These are phyloP conservation scores for Pythium utonaiense DNA, from an alignment of 352 stramenopile species.

Conservation along the genomic window DNA sequence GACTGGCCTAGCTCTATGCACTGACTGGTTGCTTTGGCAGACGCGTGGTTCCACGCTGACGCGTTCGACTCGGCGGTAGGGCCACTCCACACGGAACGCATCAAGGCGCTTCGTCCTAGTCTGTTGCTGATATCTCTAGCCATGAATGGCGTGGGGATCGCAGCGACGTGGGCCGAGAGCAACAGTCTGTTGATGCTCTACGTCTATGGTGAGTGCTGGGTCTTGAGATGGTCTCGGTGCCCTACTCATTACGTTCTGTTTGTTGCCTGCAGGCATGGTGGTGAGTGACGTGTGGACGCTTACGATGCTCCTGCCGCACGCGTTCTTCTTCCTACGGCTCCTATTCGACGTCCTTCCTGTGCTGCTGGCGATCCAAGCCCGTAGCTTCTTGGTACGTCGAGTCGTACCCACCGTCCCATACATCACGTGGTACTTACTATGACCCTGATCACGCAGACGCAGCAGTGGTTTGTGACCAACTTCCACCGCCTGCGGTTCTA, in stretches of 20 bases:
- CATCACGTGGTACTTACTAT: background rate
- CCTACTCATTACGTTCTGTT: background rate
- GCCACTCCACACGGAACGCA: constrained; percentile 24
- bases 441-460: constrained; percentile 26
- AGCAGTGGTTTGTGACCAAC: constrained; percentile 59
- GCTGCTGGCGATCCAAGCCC: constrained; percentile 32
- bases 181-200: constrained; percentile 42
- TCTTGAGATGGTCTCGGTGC: no score
- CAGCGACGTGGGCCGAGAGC: constrained; percentile 18
- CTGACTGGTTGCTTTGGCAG: constrained; percentile 14
- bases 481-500: constrained; percentile 53
- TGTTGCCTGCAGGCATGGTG: constrained; percentile 24
- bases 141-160: constrained; percentile 32
- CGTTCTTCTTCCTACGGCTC: constrained; percentile 55
- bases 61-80: constrained; percentile 29
- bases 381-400: constrained; percentile 42
- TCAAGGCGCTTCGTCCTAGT: constrained; percentile 25
- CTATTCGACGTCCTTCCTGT: constrained; percentile 51
- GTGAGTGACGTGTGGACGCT: constrained; percentile 37
- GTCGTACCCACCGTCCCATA: background rate
- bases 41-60: constrained; percentile 50
- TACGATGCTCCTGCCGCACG: constrained; percentile 45
- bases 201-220: constrained; percentile 32
- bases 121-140: constrained; percentile 31
- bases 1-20: no score